Base-by-base conservation (phyloP, 495 filamentous ascomycete genomes). In the Penicillium paradoxum region DNA sequence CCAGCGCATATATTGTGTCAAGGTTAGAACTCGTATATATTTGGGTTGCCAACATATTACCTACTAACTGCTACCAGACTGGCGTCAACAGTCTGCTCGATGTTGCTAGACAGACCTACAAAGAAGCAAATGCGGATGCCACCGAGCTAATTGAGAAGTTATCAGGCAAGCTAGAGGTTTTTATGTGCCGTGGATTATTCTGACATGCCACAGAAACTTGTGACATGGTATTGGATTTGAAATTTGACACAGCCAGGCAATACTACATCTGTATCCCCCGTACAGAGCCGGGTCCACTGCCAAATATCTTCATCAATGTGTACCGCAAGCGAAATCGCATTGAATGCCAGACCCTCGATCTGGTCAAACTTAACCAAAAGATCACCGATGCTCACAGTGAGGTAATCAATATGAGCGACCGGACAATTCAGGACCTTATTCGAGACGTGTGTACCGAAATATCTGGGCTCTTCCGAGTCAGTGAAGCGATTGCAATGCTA, bases 1-100 rank as follows among this genome's bases (percentile, higher is more conserved):
- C 59, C 95, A 98, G 66, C 78, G 93, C 43, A 90, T 89, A 11
- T 96, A 95, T 70, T 93, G 93, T 46, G 83, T 98, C 33, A 93
- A 87, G 76, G 89, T 90, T 58, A 52, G 57, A 15, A 18, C 14
- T 15, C 4, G 3, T 29, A 11, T 40, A 0, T 22, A 22, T 0
- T 10, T 6, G 36, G 8, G 10, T 32, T 8, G n/a, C n/a, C n/a
- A n/a, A n/a, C n/a, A n/a, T n/a, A n/a, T n/a, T n/a, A n/a, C 2
- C 10, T 41, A 9, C 9, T 24, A 11, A 8, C 17, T 24, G 19
- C 54, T 68, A 47, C 65, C 57, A 91, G 87, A 84, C 89, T 48
- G 89, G 88, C 8, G 83, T 93, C 17, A 90, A 91, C 62, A 89
- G 88, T 24, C 78, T 96, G 3, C 79, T 97, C 14, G 91, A 96